These are phyloP conservation scores for Schizochytrium sp. DNA, from an alignment of 108 stramenopile species.

Conservation along the genomic window DNA sequence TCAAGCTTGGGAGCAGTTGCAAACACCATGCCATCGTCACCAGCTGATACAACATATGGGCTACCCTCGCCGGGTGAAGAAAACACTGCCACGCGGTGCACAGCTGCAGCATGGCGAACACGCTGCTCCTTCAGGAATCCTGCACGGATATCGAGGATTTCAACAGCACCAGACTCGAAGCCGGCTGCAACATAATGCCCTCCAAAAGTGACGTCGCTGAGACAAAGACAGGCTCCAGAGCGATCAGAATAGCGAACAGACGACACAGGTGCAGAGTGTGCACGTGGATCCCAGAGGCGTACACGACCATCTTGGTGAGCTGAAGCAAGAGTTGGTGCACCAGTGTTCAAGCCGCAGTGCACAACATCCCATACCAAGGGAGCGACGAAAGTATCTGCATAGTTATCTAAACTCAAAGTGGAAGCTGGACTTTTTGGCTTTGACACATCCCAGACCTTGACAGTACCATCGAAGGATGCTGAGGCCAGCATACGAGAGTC, in stretches of 20 bases:
- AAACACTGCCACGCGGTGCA: slow-evolving; percentile 45
- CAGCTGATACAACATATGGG: neutral
- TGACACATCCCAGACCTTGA: slow-evolving; percentile 67
- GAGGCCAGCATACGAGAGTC: neutral
- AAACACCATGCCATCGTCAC: slow-evolving; percentile 18
- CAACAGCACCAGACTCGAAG: slow-evolving; percentile 28
- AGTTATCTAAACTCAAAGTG: neutral
- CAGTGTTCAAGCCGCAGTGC: neutral
- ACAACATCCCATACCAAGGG: slow-evolving; percentile 40
- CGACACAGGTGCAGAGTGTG: neutral
- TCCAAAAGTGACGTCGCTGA: neutral
- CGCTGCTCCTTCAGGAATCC: neutral
- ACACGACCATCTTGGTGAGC: slow-evolving; percentile 47
- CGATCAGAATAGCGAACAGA: neutral
- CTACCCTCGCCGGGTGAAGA: neutral
- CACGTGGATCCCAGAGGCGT: slow-evolving; percentile 27
- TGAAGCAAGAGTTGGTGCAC: neutral
- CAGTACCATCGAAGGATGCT: slow-evolving; percentile 57
- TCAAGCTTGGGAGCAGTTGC: neutral
- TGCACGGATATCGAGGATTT: slow-evolving; percentile 13
- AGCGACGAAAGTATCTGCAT: neutral
- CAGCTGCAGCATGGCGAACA: slow-evolving; percentile 3
- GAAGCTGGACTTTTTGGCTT: neutral
- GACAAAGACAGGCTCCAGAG: neutral
- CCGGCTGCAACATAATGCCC: neutral